Percentiles rank a stretch among this genome's conserved stretches.
Conservation (phyloP, 768 basidiomycete species). For the Pleurotus pulmonarius region DNA sequence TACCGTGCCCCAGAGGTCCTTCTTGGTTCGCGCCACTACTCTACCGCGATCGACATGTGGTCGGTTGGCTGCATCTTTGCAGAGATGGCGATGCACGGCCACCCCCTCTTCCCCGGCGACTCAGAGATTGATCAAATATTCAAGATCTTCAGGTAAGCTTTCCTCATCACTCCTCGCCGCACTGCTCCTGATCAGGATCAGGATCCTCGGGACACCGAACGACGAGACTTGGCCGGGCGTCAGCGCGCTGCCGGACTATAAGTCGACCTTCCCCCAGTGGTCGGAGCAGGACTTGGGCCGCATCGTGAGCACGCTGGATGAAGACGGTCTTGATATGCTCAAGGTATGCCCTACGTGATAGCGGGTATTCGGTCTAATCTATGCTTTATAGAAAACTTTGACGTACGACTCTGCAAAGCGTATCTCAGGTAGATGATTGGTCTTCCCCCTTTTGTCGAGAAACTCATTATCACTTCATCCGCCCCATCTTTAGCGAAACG, state of each 20-base stretch:
- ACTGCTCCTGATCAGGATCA: conserved; percentile 21
- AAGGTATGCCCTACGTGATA: conserved; percentile 38
- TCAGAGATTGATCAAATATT: conserved; percentile 99
- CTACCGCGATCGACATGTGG: conserved; percentile 99
- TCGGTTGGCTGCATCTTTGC: conserved; percentile 98
- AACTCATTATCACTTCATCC: too few relatives aligned
- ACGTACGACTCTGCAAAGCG: conserved; percentile 89
- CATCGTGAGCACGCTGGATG: conserved; percentile 70
- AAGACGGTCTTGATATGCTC: conserved; percentile 73
- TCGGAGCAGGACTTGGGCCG: conserved; percentile 64
- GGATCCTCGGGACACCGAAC: conserved; percentile 91
- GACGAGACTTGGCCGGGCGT: conserved; percentile 94
- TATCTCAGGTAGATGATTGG: conserved; percentile 66
- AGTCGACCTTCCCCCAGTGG: conserved; percentile 97
- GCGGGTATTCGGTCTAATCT: background rate
- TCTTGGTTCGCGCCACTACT: conserved; percentile 95
- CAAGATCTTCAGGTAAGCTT: conserved; percentile 87
- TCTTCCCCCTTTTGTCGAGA: too few relatives aligned
- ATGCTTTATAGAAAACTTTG: conserved; percentile 49
- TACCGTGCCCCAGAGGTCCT: conserved; percentile 98
- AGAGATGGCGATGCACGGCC: conserved; percentile 93
- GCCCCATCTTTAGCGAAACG: conserved; percentile 43
- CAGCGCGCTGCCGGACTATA: conserved; percentile 86
- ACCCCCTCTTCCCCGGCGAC: conserved; percentile 94
- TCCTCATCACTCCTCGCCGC: conserved; percentile 16